Conservation (phyloP, 257 asterid genomes). For the Solanum microdontum region DNA sequence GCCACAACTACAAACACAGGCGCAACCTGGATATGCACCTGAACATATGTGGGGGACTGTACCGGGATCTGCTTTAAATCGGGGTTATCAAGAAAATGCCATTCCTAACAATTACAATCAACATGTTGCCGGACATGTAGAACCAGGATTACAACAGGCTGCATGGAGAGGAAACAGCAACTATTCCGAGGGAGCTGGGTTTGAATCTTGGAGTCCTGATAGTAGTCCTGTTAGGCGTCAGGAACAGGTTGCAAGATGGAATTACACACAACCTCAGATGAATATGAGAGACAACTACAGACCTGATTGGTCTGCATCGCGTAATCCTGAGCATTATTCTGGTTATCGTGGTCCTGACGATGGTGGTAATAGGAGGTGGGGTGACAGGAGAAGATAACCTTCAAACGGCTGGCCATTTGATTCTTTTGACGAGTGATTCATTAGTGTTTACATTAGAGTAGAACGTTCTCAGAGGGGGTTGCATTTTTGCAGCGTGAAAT, state of each 20-base stretch:
- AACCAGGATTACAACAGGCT: conserved; percentile 1
- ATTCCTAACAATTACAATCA: conserved; percentile 19
- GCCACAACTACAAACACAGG: conserved; percentile 12
- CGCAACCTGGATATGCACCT: conserved; percentile 6
- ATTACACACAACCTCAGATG: conserved; percentile 16
- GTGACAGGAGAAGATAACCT: conserved; percentile 27
- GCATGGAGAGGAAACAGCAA: conserved; percentile 33
- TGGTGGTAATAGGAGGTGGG: conserved; percentile 45
- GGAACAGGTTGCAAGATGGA: conserved; percentile 24
- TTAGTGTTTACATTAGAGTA: not conserved
- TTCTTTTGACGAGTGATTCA: not conserved
- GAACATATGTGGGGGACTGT: conserved; percentile 12
- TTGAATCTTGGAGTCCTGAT: conserved; percentile 71
- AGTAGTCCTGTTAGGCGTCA: conserved; percentile 44
- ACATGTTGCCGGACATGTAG: conserved; percentile 15
- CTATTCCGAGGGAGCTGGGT: conserved; percentile 20
- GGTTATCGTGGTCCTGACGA: conserved; percentile 26
- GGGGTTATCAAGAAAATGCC: conserved; percentile 22
- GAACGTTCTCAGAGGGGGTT: not conserved
- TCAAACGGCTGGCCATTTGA: not conserved
- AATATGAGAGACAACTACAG: conserved; percentile 21
- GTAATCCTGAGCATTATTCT: conserved; percentile 19
- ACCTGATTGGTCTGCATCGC: conserved; percentile 17
- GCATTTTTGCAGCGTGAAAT: not conserved
- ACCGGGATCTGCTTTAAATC: not conserved